Conservation (phyloP, 495 filamentous ascomycete species). For the Pyronema domesticum region DNA sequence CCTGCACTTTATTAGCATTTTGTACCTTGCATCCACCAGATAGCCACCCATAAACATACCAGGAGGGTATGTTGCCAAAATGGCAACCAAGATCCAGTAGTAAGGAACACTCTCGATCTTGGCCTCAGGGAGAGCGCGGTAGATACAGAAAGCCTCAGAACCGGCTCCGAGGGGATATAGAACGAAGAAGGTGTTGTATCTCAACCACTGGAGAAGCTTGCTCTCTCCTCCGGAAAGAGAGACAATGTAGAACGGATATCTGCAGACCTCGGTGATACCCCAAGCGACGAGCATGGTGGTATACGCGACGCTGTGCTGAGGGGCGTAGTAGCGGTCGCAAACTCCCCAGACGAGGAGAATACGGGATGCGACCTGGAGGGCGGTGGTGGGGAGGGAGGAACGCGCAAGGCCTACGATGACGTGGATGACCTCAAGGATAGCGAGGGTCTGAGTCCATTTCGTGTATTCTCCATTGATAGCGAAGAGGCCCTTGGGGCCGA, state of each 20-base stretch:
- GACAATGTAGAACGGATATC: slow-evolving; percentile 75
- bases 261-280: slow-evolving; percentile 69
- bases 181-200: slow-evolving; percentile 84
- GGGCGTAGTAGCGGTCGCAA: slow-evolving; percentile 45
- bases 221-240: slow-evolving; percentile 45
- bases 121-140: slow-evolving; percentile 43
- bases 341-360: slow-evolving; percentile 75
- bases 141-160: slow-evolving; percentile 68
- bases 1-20: slow-evolving; percentile 33
- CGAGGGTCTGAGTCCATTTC: slow-evolving; percentile 65
- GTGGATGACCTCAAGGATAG: slow-evolving; percentile 68
- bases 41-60: slow-evolving; percentile 35
- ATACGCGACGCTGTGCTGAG: slow-evolving; percentile 36
- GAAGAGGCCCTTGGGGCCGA: slow-evolving; percentile 37
- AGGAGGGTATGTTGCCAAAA: slow-evolving; percentile 62
- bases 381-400: slow-evolving; percentile 64
- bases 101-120: slow-evolving; percentile 32
- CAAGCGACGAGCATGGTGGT: slow-evolving; percentile 62
- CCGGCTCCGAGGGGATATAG: slow-evolving; percentile 82
- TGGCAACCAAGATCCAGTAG: slow-evolving; percentile 39
- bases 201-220: slow-evolving; percentile 53
- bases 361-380: slow-evolving; percentile 72
- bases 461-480: slow-evolving; percentile 42
- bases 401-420: slow-evolving; percentile 59
- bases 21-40: background rate